These are phyloP conservation scores for Helenozyma rhizophorensis DNA, from an alignment of 805 yeast genomes.

Conservation along the genomic window DNA sequence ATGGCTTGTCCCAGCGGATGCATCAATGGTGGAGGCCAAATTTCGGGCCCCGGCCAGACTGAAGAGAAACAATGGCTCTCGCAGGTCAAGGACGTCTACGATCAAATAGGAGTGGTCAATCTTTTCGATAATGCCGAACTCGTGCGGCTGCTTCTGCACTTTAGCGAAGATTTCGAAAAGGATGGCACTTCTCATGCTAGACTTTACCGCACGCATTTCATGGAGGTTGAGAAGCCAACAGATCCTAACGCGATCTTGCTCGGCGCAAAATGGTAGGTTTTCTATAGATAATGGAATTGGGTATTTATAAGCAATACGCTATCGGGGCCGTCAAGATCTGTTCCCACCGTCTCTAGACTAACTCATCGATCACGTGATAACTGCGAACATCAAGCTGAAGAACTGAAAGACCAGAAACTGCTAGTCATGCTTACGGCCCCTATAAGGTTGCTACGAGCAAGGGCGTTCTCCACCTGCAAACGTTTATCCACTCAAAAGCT, in stretches of 20 bases:
- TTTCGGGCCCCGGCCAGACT: slow-evolving; percentile 43
- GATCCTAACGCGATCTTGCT: slow-evolving; percentile 45
- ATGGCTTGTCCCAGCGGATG: slow-evolving; percentile 99
- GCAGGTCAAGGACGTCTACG: slow-evolving; percentile 32
- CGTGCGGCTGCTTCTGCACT: slow-evolving; percentile 20
- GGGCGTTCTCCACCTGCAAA: too few species aligned
- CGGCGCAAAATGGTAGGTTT: slow-evolving; percentile 54
- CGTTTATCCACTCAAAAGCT: too few species aligned
- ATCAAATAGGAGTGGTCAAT: slow-evolving; percentile 21
- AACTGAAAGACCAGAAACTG: too few species aligned
- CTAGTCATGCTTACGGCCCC: too few species aligned
- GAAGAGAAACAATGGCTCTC: slow-evolving; percentile 44
- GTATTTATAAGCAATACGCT: too few species aligned
- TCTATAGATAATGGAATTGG: neutral
- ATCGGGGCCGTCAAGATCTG: too few species aligned
- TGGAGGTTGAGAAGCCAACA: slow-evolving; percentile 47
- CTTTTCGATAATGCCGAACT: slow-evolving; percentile 8
- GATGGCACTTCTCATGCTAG: slow-evolving; percentile 31
- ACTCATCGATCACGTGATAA: too few species aligned
- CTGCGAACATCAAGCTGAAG: too few species aligned
- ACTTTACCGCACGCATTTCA: slow-evolving; percentile 43
- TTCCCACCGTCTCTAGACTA: too few species aligned
- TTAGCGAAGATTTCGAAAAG: slow-evolving; percentile 30
- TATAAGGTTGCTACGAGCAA: too few species aligned
- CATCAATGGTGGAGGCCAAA: slow-evolving; percentile 94